Conservation (phyloP, 768 basidiomycete genomes). For the Boletus sp. region DNA sequence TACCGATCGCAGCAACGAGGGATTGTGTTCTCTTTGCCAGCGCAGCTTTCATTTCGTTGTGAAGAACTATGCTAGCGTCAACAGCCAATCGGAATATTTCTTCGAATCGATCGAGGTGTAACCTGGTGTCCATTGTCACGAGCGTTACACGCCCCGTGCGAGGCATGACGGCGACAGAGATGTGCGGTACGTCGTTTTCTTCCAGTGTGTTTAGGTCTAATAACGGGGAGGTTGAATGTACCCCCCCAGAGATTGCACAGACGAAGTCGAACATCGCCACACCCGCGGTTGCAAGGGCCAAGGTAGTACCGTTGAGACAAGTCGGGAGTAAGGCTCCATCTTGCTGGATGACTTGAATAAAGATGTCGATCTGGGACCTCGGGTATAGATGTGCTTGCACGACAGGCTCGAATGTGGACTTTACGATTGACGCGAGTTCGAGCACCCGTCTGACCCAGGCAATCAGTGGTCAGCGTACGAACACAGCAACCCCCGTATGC, state of each 20-base stretch:
- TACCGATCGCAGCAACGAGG: constrained; percentile 62
- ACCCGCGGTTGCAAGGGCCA: constrained; percentile 87
- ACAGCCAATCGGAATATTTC: constrained; percentile 80
- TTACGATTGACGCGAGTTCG: constrained; percentile 83
- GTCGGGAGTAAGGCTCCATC: constrained; percentile 91
- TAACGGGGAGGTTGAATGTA: constrained; percentile 75
- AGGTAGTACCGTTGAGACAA: constrained; percentile 91
- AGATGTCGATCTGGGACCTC: constrained; percentile 91
- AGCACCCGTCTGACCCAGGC: constrained; percentile 62
- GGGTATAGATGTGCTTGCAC: constrained; percentile 90
- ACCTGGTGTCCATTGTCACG: constrained; percentile 89
- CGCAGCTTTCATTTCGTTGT: constrained; percentile 78
- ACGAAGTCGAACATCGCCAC: constrained; percentile 90
- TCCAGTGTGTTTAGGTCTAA: constrained; percentile 87
- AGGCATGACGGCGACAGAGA: constrained; percentile 89
- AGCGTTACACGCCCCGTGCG: constrained; percentile 81
- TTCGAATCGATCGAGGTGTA: constrained; percentile 90
- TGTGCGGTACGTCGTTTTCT: constrained; percentile 84
- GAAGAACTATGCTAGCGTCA: constrained; percentile 73
- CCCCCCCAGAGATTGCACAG: constrained; percentile 84
- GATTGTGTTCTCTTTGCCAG: constrained; percentile 59
- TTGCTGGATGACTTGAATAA: constrained; percentile 88
- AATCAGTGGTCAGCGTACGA: constrained; percentile 2
- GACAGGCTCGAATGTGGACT: constrained; percentile 95
- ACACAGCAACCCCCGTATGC: background rate